A percentile compares a stretch with the other conserved stretches of the same genome.
Evolutionary conservation across 2,329 filamentous ascomycete species (phyloP).

Genomic region (Curvularia hawaiiensis): DNA sequence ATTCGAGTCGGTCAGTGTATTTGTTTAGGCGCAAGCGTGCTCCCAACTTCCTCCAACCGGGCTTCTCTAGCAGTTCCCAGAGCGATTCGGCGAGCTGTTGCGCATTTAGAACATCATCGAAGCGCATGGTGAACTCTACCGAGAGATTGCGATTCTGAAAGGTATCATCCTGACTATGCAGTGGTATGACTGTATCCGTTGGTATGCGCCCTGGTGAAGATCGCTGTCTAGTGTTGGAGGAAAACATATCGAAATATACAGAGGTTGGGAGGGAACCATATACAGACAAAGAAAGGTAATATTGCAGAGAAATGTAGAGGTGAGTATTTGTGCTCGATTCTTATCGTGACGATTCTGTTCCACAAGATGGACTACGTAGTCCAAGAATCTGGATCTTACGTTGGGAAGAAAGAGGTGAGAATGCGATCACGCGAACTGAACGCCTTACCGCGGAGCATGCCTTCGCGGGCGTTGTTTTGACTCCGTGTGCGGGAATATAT

Average conservation of each 20-base stretch:
- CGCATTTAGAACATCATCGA: constrained; percentile 55
- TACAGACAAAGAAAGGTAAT: background rate
- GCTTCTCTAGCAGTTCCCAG: constrained; percentile 48
- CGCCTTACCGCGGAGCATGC: background rate
- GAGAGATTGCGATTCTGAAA: constrained; percentile 10
- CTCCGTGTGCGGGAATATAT: background rate
- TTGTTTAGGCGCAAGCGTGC: constrained; percentile 52
- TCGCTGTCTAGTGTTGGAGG: constrained; percentile 11
- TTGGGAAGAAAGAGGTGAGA: background rate
- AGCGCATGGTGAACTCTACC: constrained; percentile 44
- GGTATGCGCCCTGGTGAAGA: constrained; percentile 19
- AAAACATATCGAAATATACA: constrained; percentile 9
- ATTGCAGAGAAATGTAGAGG: background rate
- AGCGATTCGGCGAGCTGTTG: constrained; percentile 48
- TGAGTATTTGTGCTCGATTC: background rate
- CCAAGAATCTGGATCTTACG: background rate
- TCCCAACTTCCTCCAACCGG: constrained; percentile 55
- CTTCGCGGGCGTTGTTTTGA: background rate
- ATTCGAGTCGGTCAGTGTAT: constrained; percentile 42
- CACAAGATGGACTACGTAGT: background rate
- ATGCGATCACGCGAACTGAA: background rate
- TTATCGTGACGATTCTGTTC: background rate
- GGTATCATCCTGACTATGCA: constrained; percentile 22
- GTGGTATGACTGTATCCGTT: constrained; percentile 30
- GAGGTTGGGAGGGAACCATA: background rate